Base-by-base conservation (phyloP, 208 protist species). In the Trichomonas gallinae region DNA sequence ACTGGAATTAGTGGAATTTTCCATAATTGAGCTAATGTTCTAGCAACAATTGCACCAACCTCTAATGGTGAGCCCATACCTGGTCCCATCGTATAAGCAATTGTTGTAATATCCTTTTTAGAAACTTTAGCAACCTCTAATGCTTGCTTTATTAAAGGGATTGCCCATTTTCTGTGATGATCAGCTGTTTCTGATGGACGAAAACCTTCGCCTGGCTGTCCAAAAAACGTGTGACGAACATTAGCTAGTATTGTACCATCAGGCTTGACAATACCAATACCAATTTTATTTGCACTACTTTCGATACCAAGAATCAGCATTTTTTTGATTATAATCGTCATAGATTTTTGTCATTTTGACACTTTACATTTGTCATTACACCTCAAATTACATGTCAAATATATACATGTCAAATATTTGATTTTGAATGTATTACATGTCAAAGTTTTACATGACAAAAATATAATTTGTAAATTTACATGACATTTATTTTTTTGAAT, bases 201-300 rank as follows among this genome's bases (percentile, higher is more conserved):
- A 97, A 99, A 99, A n/a, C 99, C 99, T 45, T 98, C 83, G 26
- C 98, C 99, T 0, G 98, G 98, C 0, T 99, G 99, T 21, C 99
- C 99, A 81, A 99, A 99, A 97, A 99, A 99, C 36, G 99, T 99
- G 63, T 99, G 97, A 4, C 99, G 97, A 45, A 99, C 97, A 98
- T 99, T 99, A 44, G 98, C 97, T 0, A 99, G 97, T 48, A 99
- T 99, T 13, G 97, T 97, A 0, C 99, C 99, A 49, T 98, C 98
- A 31, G 98, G 97, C 51, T 98, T 97, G 0, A 99, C 99, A 81
- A 99, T 98, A 44, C 99, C 99, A 81, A 99, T 98, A 21, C 98
- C 99, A 40, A 99, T 98, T 97, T 99, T 99, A 97, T 99, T 99
- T n/a, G 99, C 99, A 97, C 98, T 99, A 34, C 99, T 99, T 97